phyloP scores from a whole-genome alignment of 2,329 filamentous ascomycete species.

The Cladorrhinum sp. region DNA sequence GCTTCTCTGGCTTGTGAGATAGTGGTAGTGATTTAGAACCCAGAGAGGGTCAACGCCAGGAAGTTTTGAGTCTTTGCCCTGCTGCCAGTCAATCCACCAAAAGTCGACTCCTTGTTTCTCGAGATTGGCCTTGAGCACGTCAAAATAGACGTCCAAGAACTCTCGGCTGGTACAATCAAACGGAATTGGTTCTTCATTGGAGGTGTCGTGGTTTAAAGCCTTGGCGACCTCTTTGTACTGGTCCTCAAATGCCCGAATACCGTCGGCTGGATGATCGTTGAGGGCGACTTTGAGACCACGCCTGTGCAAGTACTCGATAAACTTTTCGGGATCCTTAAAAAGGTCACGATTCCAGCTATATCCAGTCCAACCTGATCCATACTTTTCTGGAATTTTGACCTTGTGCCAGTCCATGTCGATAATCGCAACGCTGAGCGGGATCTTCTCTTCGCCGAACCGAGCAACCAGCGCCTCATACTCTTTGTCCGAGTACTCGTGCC shows the following conservation, averaged over 20 bases:
- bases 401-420: slow-evolving; percentile 68
- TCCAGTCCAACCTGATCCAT: slow-evolving; percentile 54
- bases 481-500: slow-evolving; percentile 54
- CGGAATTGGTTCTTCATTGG: slow-evolving; percentile 46
- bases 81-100: slow-evolving; percentile 69
- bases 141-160: slow-evolving; percentile 58
- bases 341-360: slow-evolving; percentile 61
- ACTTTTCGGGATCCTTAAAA: slow-evolving; percentile 54
- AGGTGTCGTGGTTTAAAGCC: slow-evolving; percentile 50
- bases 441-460: slow-evolving; percentile 46
- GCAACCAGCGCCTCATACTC: slow-evolving; percentile 59
- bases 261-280: slow-evolving; percentile 62
- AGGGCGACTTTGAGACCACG: slow-evolving; percentile 53
- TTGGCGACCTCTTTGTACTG: slow-evolving; percentile 53
- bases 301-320: slow-evolving; percentile 50
- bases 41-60: slow-evolving; percentile 61
- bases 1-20: slow-evolving; percentile 48
- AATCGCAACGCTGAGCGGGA: slow-evolving; percentile 59
- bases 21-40: slow-evolving; percentile 65
- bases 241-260: slow-evolving; percentile 55
- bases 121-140: slow-evolving; percentile 53
- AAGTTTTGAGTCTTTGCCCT: slow-evolving; percentile 53
- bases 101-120: slow-evolving; percentile 59
- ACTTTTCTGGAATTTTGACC: slow-evolving; percentile 42
- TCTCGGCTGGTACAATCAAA: slow-evolving; percentile 54